Evolutionary conservation across 352 stramenopile genomes (phyloP).

Genomic region (Phytophthora tubulina): DNA sequence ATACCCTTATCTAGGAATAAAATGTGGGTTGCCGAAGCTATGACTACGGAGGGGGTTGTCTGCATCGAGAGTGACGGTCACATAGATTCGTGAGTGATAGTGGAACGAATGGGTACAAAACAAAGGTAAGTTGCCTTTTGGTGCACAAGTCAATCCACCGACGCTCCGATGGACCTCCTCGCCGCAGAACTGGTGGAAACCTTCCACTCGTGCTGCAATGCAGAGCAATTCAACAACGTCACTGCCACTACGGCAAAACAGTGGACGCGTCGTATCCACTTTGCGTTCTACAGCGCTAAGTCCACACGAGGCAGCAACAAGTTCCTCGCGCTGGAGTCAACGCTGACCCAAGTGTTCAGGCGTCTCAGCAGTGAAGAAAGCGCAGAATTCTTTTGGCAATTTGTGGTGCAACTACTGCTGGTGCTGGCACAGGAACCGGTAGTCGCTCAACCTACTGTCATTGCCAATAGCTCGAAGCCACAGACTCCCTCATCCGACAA

Average conservation of each 20-base stretch:
- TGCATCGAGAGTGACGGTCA: too few species aligned
- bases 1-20: too few species aligned
- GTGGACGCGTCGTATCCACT: conserved; percentile 42
- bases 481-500: conserved; percentile 2
- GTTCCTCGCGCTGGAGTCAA: conserved; percentile 59
- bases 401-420: conserved; percentile 54
- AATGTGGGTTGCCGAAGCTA: too few species aligned
- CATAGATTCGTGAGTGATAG: conserved; percentile 6
- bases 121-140: neutral
- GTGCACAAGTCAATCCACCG: conserved; percentile 6
- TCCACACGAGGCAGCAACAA: conserved; percentile 49
- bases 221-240: neutral
- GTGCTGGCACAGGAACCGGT: conserved; percentile 31
- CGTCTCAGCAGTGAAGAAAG: conserved; percentile 4
- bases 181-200: neutral
- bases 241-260: neutral
- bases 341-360: conserved; percentile 40
- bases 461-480: neutral
- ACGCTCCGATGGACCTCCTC: conserved; percentile 8
- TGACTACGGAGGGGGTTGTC: too few species aligned
- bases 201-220: conserved; percentile 10
- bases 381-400: conserved; percentile 44
- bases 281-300: conserved; percentile 39
- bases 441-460: neutral
- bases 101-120: neutral